A percentile compares a stretch with the other conserved stretches of the same genome.
Conservation (phyloP, 2,329 filamentous ascomycete genomes). For the Pyricularia grisea region DNA sequence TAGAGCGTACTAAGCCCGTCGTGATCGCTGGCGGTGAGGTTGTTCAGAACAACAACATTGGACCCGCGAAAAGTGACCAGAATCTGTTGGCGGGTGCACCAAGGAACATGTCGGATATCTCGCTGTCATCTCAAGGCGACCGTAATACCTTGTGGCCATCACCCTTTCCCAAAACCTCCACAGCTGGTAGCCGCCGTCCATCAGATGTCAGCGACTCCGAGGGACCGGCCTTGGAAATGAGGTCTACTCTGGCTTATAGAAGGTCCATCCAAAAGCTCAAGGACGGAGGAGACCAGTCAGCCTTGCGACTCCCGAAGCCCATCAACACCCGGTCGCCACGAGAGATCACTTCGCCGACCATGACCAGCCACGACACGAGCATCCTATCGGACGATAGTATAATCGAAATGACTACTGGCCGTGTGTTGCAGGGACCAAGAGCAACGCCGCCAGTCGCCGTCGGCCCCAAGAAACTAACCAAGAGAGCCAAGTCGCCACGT, state of each 20-base stretch:
- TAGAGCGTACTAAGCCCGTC: constrained; percentile 55
- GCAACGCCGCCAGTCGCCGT: background rate
- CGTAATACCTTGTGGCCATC: constrained; percentile 45
- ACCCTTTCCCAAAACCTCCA: constrained; percentile 31
- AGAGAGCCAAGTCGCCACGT: constrained; percentile 43
- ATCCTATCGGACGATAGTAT: constrained; percentile 49
- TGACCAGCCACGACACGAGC: constrained; percentile 47
- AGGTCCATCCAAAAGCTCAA: constrained; percentile 37
- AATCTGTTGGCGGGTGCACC: constrained; percentile 28
- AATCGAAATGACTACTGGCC: constrained; percentile 17
- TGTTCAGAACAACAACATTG: constrained; percentile 48
- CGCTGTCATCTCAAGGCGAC: constrained; percentile 27
- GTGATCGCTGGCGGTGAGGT: constrained; percentile 56
- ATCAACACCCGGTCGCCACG: constrained; percentile 32
- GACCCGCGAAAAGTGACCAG: constrained; percentile 39
- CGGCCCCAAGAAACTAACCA: constrained; percentile 41
- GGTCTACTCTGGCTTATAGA: constrained; percentile 43
- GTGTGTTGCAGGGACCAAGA: background rate
- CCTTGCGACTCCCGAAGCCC: constrained; percentile 41
- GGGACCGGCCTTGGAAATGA: constrained; percentile 25
- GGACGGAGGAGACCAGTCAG: constrained; percentile 22
- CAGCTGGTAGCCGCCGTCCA: constrained; percentile 27
- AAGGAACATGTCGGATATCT: constrained; percentile 29
- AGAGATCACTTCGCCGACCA: constrained; percentile 33
- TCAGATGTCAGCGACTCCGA: constrained; percentile 50